Percentiles rank a stretch among this genome's conserved stretches.
phyloP scores from a whole-genome alignment of 805 yeast species.

The Limtongia smithiae region DNA sequence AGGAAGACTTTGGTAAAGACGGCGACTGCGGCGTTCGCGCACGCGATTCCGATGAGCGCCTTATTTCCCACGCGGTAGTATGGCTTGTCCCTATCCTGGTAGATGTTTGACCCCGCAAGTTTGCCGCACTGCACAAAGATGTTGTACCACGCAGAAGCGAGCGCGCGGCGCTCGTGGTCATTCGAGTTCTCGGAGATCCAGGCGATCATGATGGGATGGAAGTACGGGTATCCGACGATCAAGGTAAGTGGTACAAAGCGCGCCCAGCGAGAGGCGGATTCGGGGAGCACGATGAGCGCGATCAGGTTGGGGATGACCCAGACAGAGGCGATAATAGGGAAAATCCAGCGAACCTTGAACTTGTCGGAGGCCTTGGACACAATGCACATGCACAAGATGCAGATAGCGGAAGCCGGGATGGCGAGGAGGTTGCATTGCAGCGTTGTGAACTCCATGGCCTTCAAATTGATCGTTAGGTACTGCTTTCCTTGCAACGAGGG shows the following conservation, averaged over 20 bases:
- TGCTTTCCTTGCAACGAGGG: conserved; percentile 25
- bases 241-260: conserved; percentile 26
- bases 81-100: conserved; percentile 56
- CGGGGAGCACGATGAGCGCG: conserved; percentile 31
- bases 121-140: conserved; percentile 60
- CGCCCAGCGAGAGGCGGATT: conserved; percentile 25
- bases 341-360: conserved; percentile 22
- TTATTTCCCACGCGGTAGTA: conserved; percentile 55
- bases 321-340: conserved; percentile 19
- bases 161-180: conserved; percentile 58
- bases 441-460: conserved; percentile 49
- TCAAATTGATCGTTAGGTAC: conserved; percentile 46
- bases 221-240: conserved; percentile 46
- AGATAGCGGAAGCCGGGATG: conserved; percentile 45
- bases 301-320: conserved; percentile 27
- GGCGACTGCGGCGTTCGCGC: conserved; percentile 30
- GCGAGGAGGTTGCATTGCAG: conserved; percentile 50
- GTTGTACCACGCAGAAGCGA: conserved; percentile 62
- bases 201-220: conserved; percentile 53
- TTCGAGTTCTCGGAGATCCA: conserved; percentile 63
- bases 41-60: conserved; percentile 32
- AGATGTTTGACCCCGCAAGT: conserved; percentile 55
- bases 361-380: conserved; percentile 24
- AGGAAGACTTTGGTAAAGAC: conserved; percentile 37
- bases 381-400: conserved; percentile 33